Conservation (phyloP, 2,329 filamentous ascomycete species). For the Neocatenulostroma microsporum region DNA sequence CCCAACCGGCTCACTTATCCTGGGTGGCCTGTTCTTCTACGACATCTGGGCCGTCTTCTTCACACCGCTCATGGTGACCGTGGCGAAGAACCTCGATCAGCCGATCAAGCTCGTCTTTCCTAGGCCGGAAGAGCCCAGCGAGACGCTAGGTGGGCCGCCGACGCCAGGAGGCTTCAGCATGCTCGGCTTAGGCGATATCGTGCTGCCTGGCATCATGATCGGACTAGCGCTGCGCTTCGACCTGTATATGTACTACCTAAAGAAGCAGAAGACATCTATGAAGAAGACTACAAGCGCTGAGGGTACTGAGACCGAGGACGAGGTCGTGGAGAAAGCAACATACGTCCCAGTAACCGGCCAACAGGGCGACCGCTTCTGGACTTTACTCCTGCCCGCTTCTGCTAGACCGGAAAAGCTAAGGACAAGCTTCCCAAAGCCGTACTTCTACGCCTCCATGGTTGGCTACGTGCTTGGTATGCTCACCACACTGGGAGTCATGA, state of each 20-base stretch:
- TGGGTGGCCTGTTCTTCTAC: conserved; percentile 80
- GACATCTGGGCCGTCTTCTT: conserved; percentile 92
- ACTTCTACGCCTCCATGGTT: conserved; percentile 68
- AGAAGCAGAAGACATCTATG: conserved; percentile 46
- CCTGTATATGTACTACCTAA: conserved; percentile 72
- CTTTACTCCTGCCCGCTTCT: conserved; percentile 23
- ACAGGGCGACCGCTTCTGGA: conserved; percentile 85
- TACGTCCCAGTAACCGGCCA: conserved; percentile 52
- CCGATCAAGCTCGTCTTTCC: conserved; percentile 89
- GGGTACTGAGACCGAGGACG: not conserved
- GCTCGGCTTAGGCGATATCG: conserved; percentile 89
- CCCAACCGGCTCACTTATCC: conserved; percentile 66
- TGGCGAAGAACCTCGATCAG: conserved; percentile 81
- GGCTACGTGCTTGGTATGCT: conserved; percentile 77
- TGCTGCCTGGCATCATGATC: conserved; percentile 85
- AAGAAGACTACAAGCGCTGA: conserved; percentile 15
- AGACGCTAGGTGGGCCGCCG: conserved; percentile 29
- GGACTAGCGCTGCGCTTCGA: conserved; percentile 86
- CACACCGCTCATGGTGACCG: conserved; percentile 77
- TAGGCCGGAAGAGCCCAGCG: conserved; percentile 41
- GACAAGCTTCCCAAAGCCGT: conserved; percentile 65
- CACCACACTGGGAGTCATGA: conserved; percentile 66
- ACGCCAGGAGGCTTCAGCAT: conserved; percentile 51
- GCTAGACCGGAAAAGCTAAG: conserved; percentile 20
- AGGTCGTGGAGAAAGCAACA: conserved; percentile 29